Evolutionary conservation across 2,329 filamentous ascomycete species (phyloP), one percentile per base, ranked within the genome.

Genomic region (Cordyceps javanica): DNA sequence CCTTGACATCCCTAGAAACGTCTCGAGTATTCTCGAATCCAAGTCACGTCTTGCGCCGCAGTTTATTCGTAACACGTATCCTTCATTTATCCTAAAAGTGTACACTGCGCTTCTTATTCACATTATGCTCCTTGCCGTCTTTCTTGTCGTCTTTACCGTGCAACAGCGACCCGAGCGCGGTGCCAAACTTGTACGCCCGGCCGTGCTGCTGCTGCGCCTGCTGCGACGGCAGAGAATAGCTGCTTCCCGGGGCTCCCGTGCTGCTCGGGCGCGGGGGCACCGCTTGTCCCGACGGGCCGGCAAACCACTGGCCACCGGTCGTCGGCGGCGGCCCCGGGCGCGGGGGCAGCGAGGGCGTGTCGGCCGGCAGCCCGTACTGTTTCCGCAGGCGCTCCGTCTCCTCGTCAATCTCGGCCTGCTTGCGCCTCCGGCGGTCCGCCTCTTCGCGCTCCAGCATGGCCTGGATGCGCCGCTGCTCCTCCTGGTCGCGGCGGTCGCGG

Each of bases 321-420:
- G 7, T 38, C 26, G 16, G 30, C 21, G n/a, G 19, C 21, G 39
- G 21, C 4, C 30, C 41, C 3, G 50, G 57, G 26, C 57, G 34
- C 21, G 57, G 57, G 14, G 57, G 57, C 30, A 59, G 53, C 14
- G 38, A 26, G 5, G 57, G 57, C 23, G 44, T 46, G 11, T 39
- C 44, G 11, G 44, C 38, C 28, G 44, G 72, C 46, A 83, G 76
- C 49, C 89, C 88, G 64, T 90, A 92, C 64, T 87, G 71, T 63
- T 77, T 82, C 23, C 83, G 77, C 36, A 99, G 75, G 1, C 91
- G 81, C 69, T 94, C 90, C 0, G 94, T 97, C 73, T 99, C 93
- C 61, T 80, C 81, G 21, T 92, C 86, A 1, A 92, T 74, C 63
- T 82, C 82, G 10, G 78, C 81, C 32, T 86, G 76, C 32, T 72